Percentiles rank a stretch among this genome's conserved stretches.
These are phyloP conservation scores for Aristolochia fimbriata DNA, from an alignment of 164 flowering plant genomes.

Conservation along the genomic window DNA sequence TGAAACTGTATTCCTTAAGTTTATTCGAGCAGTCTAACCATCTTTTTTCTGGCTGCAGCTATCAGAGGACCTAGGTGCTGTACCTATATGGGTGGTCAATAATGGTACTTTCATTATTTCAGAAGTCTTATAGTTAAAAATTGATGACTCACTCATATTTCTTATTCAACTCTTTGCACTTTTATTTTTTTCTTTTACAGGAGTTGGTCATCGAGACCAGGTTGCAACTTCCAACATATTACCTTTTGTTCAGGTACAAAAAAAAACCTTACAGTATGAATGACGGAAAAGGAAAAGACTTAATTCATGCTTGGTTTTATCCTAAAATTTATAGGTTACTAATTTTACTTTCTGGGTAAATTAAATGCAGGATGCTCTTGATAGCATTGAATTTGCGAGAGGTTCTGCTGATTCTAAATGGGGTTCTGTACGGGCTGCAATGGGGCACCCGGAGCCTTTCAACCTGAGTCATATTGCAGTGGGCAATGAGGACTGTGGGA, in stretches of 20 bases:
- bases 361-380: conserved; percentile 64
- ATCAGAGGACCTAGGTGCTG: conserved; percentile 73
- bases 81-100: conserved; percentile 88
- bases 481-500: conserved; percentile 89
- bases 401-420: conserved; percentile 62
- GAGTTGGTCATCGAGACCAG: conserved; percentile 75
- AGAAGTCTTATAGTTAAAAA: neutral
- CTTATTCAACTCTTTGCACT: neutral
- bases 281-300: neutral
- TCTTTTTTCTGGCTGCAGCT: conserved; percentile 36
- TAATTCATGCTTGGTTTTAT: neutral
- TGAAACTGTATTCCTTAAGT: neutral
- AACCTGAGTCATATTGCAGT: conserved; percentile 71
- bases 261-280: neutral
- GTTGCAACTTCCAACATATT: conserved; percentile 47
- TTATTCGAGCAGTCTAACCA: neutral
- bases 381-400: conserved; percentile 85
- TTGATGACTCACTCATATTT: neutral
- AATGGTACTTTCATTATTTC: conserved; percentile 42
- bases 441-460: conserved; percentile 96
- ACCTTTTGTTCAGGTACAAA: conserved; percentile 61
- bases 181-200: conserved; percentile 25
- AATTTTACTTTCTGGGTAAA: neutral
- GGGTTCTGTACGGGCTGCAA: conserved; percentile 86
- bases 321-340: neutral